Percentiles rank a stretch among this genome's conserved stretches.
Conservation (phyloP, 75 land plant species). For the Picea glauca region DNA sequence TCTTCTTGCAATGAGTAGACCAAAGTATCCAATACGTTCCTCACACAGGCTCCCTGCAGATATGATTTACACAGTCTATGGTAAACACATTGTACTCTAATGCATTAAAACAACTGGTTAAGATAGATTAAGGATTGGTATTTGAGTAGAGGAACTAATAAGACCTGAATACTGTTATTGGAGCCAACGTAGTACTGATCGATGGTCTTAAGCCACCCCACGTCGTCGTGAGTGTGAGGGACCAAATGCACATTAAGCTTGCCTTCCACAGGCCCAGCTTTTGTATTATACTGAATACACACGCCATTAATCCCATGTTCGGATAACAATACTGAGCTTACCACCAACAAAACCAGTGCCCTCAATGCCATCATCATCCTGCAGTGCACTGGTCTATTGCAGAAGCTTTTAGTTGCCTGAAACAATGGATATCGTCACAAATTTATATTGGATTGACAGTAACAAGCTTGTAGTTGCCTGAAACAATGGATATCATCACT, state of each 20-base stretch:
- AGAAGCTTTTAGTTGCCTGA: too few species aligned
- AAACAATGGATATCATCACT: too few species aligned
- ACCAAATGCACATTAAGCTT: conserved; percentile 84
- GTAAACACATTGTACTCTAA: not conserved
- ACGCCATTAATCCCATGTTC: too few species aligned
- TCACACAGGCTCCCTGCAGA: conserved; percentile 83
- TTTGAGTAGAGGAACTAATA: not conserved
- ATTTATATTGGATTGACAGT: too few species aligned
- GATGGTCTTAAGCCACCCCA: conserved; percentile 84
- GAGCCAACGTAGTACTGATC: conserved; percentile 87
- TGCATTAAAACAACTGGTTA: not conserved
- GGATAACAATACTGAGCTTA: too few species aligned
- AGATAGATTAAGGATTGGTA: too few species aligned
- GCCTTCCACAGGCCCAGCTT: conserved; percentile 45
- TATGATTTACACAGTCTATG: not conserved
- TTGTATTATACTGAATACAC: conserved; percentile 38
- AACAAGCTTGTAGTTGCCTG: too few species aligned
- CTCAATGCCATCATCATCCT: too few species aligned
- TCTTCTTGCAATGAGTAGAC: conserved; percentile 67
- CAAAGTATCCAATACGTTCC: conserved; percentile 80
- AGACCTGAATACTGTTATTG: conserved; percentile 73
- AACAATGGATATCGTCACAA: too few species aligned
- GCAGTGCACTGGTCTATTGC: too few species aligned
- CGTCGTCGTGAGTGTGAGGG: conserved; percentile 76
- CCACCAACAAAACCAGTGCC: too few species aligned